Conservation (phyloP, 208 protist genomes). For the Tritrichomonas musculus region DNA sequence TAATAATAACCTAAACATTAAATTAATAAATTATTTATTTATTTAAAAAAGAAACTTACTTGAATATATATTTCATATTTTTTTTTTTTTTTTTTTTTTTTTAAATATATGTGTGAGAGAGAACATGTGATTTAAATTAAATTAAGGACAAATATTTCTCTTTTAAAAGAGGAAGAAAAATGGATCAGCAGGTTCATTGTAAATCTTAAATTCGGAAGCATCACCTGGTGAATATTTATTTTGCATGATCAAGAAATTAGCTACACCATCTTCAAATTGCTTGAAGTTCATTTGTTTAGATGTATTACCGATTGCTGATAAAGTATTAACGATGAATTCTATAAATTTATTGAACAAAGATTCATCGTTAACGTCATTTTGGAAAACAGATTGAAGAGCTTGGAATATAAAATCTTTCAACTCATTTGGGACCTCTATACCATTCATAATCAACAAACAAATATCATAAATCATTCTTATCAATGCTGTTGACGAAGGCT, state of each 20-base stretch:
- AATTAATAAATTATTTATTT: too few species aligned
- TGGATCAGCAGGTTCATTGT: too few species aligned
- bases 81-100: too few species aligned
- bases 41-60: too few species aligned
- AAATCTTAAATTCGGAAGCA: neutral
- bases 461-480: neutral
- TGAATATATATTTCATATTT: too few species aligned
- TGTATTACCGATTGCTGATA: too few species aligned
- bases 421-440: neutral
- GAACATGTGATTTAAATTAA: too few species aligned
- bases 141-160: too few species aligned
- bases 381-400: neutral
- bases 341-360: neutral
- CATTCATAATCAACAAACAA: neutral
- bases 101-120: too few species aligned
- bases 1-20: too few species aligned
- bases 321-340: neutral
- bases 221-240: neutral
- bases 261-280: neutral
- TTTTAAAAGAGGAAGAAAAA: too few species aligned
- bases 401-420: neutral
- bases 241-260: neutral
- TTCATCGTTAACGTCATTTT: neutral
- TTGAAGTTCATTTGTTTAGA: too few species aligned
- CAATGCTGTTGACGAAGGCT: neutral